Conservation (phyloP, 2,329 filamentous ascomycete species). For the Alternaria ethzedia region DNA sequence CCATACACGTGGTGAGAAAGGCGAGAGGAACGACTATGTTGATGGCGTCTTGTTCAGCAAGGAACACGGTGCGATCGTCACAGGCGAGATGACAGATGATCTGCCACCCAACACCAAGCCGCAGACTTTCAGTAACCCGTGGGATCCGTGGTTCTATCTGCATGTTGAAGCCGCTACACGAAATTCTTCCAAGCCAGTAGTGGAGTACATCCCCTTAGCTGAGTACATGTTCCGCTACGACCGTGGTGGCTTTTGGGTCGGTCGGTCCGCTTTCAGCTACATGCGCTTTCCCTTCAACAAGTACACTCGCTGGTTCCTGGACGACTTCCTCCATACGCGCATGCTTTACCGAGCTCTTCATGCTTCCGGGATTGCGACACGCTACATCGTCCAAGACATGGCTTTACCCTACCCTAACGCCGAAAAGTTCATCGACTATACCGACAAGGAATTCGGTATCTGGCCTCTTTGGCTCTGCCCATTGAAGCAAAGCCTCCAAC, state of each 20-base stretch:
- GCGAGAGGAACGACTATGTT: conserved; percentile 53
- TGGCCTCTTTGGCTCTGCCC: conserved; percentile 60
- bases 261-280: conserved; percentile 67
- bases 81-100: conserved; percentile 52
- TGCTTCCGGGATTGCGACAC: conserved; percentile 64
- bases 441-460: conserved; percentile 49
- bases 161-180: conserved; percentile 52
- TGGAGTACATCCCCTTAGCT: conserved; percentile 65
- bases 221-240: conserved; percentile 78
- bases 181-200: conserved; percentile 39
- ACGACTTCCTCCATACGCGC: conserved; percentile 68
- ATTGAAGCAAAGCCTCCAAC: conserved; percentile 44
- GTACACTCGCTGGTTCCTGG: conserved; percentile 65
- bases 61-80: conserved; percentile 52
- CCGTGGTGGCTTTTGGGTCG: conserved; percentile 73
- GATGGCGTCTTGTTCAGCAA: conserved; percentile 59
- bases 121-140: conserved; percentile 50
- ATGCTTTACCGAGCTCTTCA: conserved; percentile 72
- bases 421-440: conserved; percentile 53
- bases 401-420: conserved; percentile 53
- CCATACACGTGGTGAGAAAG: conserved; percentile 43
- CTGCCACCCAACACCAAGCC: conserved; percentile 35
- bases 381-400: conserved; percentile 71
- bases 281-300: conserved; percentile 70
- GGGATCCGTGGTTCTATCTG: conserved; percentile 61